Evolutionary conservation across 2,329 filamentous ascomycete species (phyloP).

Genomic region (Neonectria ditissima): DNA sequence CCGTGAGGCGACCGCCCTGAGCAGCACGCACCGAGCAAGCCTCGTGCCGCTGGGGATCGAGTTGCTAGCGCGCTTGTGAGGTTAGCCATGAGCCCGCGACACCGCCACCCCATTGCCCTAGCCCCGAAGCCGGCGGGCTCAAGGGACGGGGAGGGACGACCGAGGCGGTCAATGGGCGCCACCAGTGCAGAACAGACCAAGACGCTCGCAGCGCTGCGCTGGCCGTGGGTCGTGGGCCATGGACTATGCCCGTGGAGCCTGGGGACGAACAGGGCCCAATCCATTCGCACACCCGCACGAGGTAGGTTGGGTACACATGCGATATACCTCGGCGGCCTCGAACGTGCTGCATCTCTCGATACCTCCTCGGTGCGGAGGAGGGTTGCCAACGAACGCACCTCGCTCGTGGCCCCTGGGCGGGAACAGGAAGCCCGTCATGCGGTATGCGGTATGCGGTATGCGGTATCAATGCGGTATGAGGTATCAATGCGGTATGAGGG

Average conservation of each 20-base stretch:
- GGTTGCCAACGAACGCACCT: constrained; percentile 36
- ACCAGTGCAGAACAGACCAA: constrained; percentile 19
- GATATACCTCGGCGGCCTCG: constrained; percentile 17
- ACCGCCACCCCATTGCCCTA: constrained; percentile 42
- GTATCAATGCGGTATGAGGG: constrained; percentile 1
- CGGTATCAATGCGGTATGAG: not conserved
- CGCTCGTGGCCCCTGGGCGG: constrained; percentile 29
- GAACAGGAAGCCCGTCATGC: constrained; percentile 34
- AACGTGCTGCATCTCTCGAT: constrained; percentile 31
- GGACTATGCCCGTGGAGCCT: constrained; percentile 5
- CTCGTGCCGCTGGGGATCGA: constrained; percentile 30
- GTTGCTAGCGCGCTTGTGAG: constrained; percentile 38
- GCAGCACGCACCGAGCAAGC: constrained; percentile 31
- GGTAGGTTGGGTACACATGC: constrained; percentile 31
- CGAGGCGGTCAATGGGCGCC: constrained; percentile 43
- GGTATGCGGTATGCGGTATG: constrained; percentile 3
- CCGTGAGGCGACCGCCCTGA: constrained; percentile 37
- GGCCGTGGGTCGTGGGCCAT: constrained; percentile 15
- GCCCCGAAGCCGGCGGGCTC: constrained; percentile 38
- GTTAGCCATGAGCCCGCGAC: constrained; percentile 34
- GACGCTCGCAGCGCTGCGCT: constrained; percentile 21
- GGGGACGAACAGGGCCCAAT: constrained; percentile 22
- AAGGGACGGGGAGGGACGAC: constrained; percentile 40
- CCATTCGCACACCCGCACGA: constrained; percentile 31
- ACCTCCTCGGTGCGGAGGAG: constrained; percentile 26